Conservation (phyloP, 1,284 basidiomycete genomes). For the Wallemia ichthyophaga region DNA sequence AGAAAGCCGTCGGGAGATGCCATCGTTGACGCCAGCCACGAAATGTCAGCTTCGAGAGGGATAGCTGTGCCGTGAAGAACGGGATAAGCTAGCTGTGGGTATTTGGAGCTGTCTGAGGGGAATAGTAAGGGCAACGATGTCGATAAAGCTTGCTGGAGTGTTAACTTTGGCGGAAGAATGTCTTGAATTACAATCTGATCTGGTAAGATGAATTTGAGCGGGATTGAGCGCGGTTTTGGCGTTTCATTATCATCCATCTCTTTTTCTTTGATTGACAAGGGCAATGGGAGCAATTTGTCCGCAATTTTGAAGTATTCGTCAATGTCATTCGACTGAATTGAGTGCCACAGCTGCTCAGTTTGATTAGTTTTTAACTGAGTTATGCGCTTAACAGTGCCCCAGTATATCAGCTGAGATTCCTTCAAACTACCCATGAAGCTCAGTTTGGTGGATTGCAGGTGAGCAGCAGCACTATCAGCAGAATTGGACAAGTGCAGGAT, state of each 20-base stretch:
- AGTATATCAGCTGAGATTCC: background rate
- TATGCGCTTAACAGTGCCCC: background rate
- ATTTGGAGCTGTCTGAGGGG: background rate
- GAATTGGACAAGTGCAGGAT: background rate
- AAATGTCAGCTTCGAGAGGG: background rate
- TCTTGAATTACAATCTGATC: background rate
- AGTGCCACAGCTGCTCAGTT: background rate
- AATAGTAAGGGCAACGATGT: background rate
- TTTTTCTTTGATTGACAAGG: too few relatives aligned
- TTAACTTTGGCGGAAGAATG: background rate
- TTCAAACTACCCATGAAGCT: background rate
- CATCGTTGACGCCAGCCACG: background rate
- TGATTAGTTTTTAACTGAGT: background rate
- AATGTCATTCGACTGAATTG: background rate
- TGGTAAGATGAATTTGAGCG: background rate
- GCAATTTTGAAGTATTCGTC: background rate
- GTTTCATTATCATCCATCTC: background rate
- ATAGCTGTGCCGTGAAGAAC: background rate
- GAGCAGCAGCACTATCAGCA: background rate
- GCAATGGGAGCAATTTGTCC: background rate
- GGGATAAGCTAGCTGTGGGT: background rate
- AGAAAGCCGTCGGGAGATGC: background rate
- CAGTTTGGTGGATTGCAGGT: background rate
- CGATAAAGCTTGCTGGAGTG: background rate
- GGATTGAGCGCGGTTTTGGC: background rate